Evolutionary conservation across 2,329 filamentous ascomycete genomes (phyloP).

Genomic region (Amylocarpus encephaloides): DNA sequence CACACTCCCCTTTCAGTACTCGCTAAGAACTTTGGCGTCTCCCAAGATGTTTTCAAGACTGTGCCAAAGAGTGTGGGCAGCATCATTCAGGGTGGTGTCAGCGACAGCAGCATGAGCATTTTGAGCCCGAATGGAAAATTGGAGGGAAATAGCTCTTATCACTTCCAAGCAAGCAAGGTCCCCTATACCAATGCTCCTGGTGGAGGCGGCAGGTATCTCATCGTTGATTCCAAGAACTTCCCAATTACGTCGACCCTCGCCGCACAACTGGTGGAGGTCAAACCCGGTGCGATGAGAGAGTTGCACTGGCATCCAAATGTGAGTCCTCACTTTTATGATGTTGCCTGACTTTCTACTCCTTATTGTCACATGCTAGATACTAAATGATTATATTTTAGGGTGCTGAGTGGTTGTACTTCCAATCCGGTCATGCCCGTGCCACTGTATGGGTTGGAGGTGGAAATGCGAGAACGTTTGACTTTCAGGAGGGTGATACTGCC

Average conservation of each 20-base stretch:
- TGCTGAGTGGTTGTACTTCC: conserved; percentile 76
- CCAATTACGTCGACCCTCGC: conserved; percentile 60
- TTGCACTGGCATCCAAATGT: conserved; percentile 67
- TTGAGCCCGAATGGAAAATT: conserved; percentile 52
- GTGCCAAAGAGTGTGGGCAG: conserved; percentile 64
- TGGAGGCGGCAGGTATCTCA: conserved; percentile 54
- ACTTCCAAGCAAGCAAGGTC: conserved; percentile 67
- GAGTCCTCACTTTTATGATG: conserved; percentile 47
- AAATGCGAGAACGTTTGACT: conserved; percentile 69
- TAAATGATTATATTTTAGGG: conserved; percentile 45
- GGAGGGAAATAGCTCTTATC: conserved; percentile 68
- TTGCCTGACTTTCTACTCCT: conserved; percentile 58
- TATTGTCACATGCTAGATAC: conserved; percentile 36
- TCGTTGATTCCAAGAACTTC: conserved; percentile 63
- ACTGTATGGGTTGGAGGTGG: conserved; percentile 67
- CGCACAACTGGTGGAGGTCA: conserved; percentile 55
- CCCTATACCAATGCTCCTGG: conserved; percentile 57
- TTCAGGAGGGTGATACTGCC: conserved; percentile 64
- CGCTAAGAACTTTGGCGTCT: conserved; percentile 66
- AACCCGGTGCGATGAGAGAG: conserved; percentile 58
- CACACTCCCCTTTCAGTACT: conserved; percentile 66
- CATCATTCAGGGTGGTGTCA: conserved; percentile 59
- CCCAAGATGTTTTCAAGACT: conserved; percentile 60
- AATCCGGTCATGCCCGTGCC: conserved; percentile 61
- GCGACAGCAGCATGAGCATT: conserved; percentile 57